Evolutionary conservation across 768 basidiomycete species (phyloP).

Genomic region (Mycena amicta): DNA sequence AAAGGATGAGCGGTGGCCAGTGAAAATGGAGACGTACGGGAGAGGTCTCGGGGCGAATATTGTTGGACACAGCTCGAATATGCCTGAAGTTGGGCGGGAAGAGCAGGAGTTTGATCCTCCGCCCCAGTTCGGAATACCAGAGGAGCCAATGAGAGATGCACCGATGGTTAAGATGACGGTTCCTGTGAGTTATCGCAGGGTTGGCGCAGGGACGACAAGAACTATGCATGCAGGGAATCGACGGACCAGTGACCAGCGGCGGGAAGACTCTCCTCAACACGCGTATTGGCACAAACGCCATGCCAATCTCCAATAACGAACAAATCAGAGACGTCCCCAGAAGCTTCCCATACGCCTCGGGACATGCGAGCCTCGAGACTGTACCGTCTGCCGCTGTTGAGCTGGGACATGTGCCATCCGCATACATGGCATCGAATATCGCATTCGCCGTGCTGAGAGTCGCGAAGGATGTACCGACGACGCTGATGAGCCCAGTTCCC

Average conservation of each 20-base stretch:
- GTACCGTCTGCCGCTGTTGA: constrained; percentile 59
- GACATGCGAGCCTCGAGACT: constrained; percentile 61
- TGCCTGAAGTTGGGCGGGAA: constrained; percentile 59
- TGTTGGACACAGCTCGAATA: constrained; percentile 73
- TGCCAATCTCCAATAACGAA: constrained; percentile 76
- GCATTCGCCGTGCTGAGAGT: constrained; percentile 75
- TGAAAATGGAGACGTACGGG: constrained; percentile 40
- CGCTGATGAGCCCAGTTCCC: constrained; percentile 79
- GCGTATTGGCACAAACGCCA: constrained; percentile 73
- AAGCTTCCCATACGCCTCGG: constrained; percentile 79
- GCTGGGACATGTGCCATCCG: constrained; percentile 74
- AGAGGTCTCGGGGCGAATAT: constrained; percentile 71
- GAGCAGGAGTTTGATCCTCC: constrained; percentile 79
- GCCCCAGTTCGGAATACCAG: constrained; percentile 81
- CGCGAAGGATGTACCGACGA: constrained; percentile 82
- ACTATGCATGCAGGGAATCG: constrained; percentile 78
- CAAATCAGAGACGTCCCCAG: constrained; percentile 79
- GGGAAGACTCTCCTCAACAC: constrained; percentile 72
- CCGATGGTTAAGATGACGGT: constrained; percentile 83
- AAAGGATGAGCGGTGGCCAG: not conserved
- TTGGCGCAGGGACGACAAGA: not conserved
- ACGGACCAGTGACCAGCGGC: constrained; percentile 72
- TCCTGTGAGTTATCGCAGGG: constrained; percentile 38
- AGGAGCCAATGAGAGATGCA: constrained; percentile 71
- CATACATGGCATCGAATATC: constrained; percentile 80